Conservation (phyloP, 2,329 filamentous ascomycete species). For the Cordyceps militaris region DNA sequence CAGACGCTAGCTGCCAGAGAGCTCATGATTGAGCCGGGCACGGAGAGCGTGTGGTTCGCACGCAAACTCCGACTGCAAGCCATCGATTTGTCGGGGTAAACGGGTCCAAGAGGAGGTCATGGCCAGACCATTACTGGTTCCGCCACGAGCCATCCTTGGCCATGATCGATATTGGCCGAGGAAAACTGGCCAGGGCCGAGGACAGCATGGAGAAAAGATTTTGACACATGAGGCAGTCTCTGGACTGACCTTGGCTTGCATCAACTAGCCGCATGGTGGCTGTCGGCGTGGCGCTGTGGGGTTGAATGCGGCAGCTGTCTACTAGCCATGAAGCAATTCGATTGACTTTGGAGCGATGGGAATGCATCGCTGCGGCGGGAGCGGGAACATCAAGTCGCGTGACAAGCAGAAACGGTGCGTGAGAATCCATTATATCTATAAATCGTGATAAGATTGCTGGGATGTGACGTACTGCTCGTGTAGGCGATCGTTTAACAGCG, state of each 20-base stretch:
- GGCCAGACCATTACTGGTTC: not conserved
- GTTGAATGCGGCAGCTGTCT: not conserved
- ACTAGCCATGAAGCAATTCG: not conserved
- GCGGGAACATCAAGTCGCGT: not conserved
- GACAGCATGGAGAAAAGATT: not conserved
- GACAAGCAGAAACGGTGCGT: not conserved
- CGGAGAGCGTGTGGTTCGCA: not conserved
- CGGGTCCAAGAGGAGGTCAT: not conserved
- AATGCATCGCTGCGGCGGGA: not conserved
- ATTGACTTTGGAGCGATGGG: not conserved
- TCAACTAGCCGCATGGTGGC: not conserved
- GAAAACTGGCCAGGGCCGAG: not conserved
- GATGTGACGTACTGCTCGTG: too few relatives aligned
- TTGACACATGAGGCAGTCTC: not conserved
- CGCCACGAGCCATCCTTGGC: not conserved
- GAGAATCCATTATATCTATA: too few relatives aligned
- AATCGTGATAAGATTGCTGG: too few relatives aligned
- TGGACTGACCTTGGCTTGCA: not conserved
- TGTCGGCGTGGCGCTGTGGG: slow-evolving; percentile 6
- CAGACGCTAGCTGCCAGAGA: not conserved
- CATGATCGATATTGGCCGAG: not conserved
- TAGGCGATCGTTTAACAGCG: too few relatives aligned
- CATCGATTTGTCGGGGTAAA: not conserved
- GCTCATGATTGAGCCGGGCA: not conserved
- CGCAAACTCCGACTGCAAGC: not conserved